phyloP scores from a whole-genome alignment of 2,329 filamentous ascomycete genomes.

The Sporothrix phasma region DNA sequence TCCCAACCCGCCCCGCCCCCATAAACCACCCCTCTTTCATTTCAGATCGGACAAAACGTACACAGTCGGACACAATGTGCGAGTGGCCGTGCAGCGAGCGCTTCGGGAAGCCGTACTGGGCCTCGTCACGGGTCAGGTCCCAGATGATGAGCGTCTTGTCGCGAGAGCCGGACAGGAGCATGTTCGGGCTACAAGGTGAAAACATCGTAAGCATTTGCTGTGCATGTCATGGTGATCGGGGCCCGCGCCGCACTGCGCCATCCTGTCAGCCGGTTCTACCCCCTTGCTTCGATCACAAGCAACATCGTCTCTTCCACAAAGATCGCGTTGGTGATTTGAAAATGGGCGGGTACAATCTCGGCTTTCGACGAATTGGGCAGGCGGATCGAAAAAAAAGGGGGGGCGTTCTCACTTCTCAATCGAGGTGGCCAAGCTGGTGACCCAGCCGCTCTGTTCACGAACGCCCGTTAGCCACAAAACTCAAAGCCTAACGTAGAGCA shows the following conservation, averaged over 20 bases:
- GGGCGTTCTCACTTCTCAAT: constrained; percentile 77
- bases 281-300: not conserved
- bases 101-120: constrained; percentile 98
- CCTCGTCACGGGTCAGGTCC: constrained; percentile 98
- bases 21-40: not conserved
- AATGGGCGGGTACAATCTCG: not conserved
- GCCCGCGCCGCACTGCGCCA: not conserved
- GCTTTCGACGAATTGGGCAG: not conserved
- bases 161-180: constrained; percentile 94
- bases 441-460: constrained; percentile 71
- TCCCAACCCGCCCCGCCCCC: not conserved
- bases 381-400: not conserved
- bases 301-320: not conserved
- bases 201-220: constrained; percentile 21
- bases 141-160: constrained; percentile 99
- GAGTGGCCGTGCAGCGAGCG: constrained; percentile 97
- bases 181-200: constrained; percentile 66
- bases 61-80: constrained; percentile 99
- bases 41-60: constrained; percentile 43
- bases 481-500: not conserved
- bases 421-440: constrained; percentile 95
- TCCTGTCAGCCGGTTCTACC: not conserved
- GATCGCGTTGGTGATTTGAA: not conserved
- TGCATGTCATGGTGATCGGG: not conserved
- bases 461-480: constrained; percentile 10